These are phyloP conservation scores for Haberlea rhodopensis DNA, from an alignment of 257 asterid genomes.

Conservation along the genomic window DNA sequence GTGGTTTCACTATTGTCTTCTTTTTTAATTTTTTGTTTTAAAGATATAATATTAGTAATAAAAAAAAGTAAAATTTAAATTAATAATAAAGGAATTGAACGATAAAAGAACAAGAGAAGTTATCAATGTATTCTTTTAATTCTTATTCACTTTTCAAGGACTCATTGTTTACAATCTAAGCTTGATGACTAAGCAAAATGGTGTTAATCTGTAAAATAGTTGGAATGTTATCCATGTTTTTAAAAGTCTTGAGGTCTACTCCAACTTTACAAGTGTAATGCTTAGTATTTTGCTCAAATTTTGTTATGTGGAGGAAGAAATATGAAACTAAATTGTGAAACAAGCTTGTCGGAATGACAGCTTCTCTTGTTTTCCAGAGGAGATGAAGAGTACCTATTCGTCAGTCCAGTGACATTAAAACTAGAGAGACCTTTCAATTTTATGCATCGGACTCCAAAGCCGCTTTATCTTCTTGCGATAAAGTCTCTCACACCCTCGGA, in stretches of 20 bases:
- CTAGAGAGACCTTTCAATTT: constrained; percentile 68
- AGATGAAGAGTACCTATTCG: constrained; percentile 71
- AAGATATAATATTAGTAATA: no score
- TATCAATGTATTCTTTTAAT: no score
- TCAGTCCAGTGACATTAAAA: constrained; percentile 54
- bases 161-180: no score
- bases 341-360: constrained; percentile 11
- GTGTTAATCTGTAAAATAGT: neutral
- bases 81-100: no score
- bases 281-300: neutral
- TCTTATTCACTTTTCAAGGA: no score
- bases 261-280: neutral
- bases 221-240: neutral
- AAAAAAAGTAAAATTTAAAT: no score
- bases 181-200: no score
- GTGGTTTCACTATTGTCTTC: no score
- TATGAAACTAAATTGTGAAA: neutral
- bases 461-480: constrained; percentile 43
- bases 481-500: constrained; percentile 39
- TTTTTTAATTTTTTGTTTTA: no score
- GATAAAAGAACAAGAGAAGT: no score
- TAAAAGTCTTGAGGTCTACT: constrained; percentile 10
- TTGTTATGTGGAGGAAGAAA: neutral
- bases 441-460: constrained; percentile 51
- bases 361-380: constrained; percentile 45